Base-by-base conservation (phyloP, 768 basidiomycete genomes). In the Auriscalpium vulgare region DNA sequence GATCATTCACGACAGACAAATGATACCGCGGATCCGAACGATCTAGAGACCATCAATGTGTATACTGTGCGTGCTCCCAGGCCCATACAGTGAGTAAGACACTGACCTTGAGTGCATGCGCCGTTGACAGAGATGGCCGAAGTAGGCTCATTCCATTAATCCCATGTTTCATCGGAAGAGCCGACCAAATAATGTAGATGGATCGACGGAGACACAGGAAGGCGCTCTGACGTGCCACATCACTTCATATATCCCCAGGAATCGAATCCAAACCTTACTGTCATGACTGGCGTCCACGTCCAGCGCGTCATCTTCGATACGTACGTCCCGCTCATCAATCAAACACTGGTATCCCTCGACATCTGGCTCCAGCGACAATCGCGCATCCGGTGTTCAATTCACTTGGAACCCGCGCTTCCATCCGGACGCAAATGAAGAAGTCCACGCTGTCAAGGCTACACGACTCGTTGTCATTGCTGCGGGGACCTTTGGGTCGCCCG, bases 211-310 rank as follows among this genome's bases (percentile, higher is more conserved):
- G 64, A 66, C 11, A 80, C 75, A 6, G 84, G 84, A 29, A 73
- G 61, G 45, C 78, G 84, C 34, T 83, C 82, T 0, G 83, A 85
- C 61, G 61, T 75, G 0, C 73, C 84, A 2, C 75, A 74, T 21
- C 43, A 67, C 55, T 75, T 71, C 55, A 51, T 76, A 4, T 77
- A 74, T 49, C 68, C 69, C 14, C 65, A 67, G 8, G 40, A 43
- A 19, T 16, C 17, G 17, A 56, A 54, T 4, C 60, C 59, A 21
- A 75, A 73, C 56, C 37, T 76, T 1, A 60, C 62, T 5, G 60
- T 75, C 34, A 17, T 64, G 1, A 68, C 67, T 1, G 74, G 68
- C 0, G 69, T 65, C 23, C 59, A 59, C n/a, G 73, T 74, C 8
- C 71, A 67, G 49, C 68, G 71, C 7, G 59, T 75, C 47, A 19